A percentile compares a stretch with the other conserved stretches of the same genome.
phyloP scores from a whole-genome alignment of 2,329 filamentous ascomycete species.

The Aspergillus neotritici region DNA sequence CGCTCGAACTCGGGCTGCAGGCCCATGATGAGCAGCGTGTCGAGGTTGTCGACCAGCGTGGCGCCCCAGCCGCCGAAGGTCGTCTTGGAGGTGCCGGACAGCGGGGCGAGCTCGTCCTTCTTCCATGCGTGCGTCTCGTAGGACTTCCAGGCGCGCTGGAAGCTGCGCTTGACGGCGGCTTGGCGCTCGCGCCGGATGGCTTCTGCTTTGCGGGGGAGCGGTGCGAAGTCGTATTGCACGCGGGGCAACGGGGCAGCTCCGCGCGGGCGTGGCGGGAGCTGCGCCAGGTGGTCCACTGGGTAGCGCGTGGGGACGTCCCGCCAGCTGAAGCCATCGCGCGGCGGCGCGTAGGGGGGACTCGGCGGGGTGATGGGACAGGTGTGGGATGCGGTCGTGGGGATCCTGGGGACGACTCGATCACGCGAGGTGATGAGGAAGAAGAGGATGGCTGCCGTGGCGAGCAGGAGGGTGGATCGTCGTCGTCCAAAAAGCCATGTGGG shows the following conservation, averaged over 20 bases:
- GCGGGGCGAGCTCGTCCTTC: slow-evolving; percentile 74
- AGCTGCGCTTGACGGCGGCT: slow-evolving; percentile 60
- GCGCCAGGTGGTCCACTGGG: too few species aligned
- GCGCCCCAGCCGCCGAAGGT: slow-evolving; percentile 86
- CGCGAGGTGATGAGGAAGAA: too few species aligned
- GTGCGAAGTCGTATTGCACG: not conserved
- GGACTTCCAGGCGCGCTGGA: slow-evolving; percentile 68
- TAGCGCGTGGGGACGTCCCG: too few species aligned
- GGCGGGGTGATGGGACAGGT: too few species aligned
- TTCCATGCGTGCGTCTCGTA: slow-evolving; percentile 73
- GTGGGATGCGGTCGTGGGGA: too few species aligned
- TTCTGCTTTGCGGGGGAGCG: not conserved
- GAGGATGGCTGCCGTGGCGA: too few species aligned
- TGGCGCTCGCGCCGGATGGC: slow-evolving; percentile 2
- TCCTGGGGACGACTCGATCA: too few species aligned
- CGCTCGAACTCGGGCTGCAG: slow-evolving; percentile 69
- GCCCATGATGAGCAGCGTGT: slow-evolving; percentile 78
- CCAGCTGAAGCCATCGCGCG: too few species aligned
- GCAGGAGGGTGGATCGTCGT: too few species aligned
- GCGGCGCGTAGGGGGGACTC: too few species aligned
- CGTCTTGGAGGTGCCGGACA: slow-evolving; percentile 62
- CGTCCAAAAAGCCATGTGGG: too few species aligned
- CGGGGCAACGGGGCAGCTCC: not conserved
- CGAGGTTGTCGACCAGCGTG: slow-evolving; percentile 70
- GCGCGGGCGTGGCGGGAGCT: too few species aligned